These are phyloP conservation scores for Naganishia albida DNA, from an alignment of 1,284 basidiomycete species.

Conservation along the genomic window DNA sequence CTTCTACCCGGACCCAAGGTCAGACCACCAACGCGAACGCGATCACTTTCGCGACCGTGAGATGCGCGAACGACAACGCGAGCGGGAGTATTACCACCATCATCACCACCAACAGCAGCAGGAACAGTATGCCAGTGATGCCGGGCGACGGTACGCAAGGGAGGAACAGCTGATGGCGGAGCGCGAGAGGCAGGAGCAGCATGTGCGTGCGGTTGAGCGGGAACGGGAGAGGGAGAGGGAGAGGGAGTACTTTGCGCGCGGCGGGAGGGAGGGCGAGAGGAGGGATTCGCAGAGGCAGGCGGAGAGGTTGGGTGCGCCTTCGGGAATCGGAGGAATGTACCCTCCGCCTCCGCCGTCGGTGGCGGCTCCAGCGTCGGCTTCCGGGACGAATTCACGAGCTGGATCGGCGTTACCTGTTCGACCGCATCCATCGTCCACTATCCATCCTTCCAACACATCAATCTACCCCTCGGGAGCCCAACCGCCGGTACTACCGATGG, in stretches of 20 bases:
- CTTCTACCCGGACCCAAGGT: no score
- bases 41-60: conserved; percentile 1
- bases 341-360: conserved; percentile 6
- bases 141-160: conserved; percentile 19
- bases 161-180: conserved; percentile 6
- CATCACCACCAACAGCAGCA: conserved; percentile 20
- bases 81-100: conserved; percentile 5
- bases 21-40: not conserved
- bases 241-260: not conserved
- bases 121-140: conserved; percentile 20
- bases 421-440: not conserved
- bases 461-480: not conserved
- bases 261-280: not conserved
- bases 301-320: not conserved
- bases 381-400: not conserved
- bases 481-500: not conserved
- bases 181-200: conserved; percentile 4
- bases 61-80: not conserved
- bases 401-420: conserved; percentile 6
- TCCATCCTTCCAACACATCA: not conserved
- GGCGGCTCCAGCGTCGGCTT: not conserved
- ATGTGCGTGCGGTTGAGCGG: not conserved
- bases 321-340: not conserved
- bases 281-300: not conserved
- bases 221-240: conserved; percentile 21